A percentile compares a stretch with the other conserved stretches of the same genome.
phyloP scores from a whole-genome alignment of 2,329 filamentous ascomycete genomes.

The Bipolaris sorokiniana region DNA sequence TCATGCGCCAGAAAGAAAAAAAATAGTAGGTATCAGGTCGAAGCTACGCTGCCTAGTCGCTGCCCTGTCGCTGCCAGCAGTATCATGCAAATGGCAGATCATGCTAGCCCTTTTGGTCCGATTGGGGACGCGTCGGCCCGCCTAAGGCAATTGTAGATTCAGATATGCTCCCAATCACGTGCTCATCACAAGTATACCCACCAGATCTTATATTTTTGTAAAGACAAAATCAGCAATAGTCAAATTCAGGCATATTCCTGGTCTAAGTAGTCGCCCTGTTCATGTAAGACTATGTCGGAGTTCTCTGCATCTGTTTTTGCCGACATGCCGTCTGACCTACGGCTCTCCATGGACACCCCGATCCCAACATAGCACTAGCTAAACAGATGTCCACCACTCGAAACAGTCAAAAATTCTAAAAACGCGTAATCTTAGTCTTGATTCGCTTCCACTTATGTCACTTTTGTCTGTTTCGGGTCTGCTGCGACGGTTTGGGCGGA shows the following conservation, averaged over 20 bases:
- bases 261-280: conserved; percentile 1
- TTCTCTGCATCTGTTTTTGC: conserved; percentile 27
- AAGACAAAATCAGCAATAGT: background rate
- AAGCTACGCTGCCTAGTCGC: conserved; percentile 3
- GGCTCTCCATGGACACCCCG: conserved; percentile 40
- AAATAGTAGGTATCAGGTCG: conserved; percentile 1
- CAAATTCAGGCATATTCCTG: conserved; percentile 10
- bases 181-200: background rate
- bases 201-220: background rate
- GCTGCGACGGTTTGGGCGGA: conserved; percentile 4
- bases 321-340: conserved; percentile 28
- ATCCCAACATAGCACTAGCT: conserved; percentile 15
- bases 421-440: conserved; percentile 35
- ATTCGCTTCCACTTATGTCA: conserved; percentile 19
- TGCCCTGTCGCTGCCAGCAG: background rate
- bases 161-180: conserved; percentile 11
- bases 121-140: conserved; percentile 10
- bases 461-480: conserved; percentile 21
- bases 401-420: conserved; percentile 20
- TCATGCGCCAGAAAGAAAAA: conserved; percentile 7
- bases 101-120: conserved; percentile 1
- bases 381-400: conserved; percentile 22
- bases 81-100: background rate
- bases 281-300: conserved; percentile 21
- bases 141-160: conserved; percentile 1